These are phyloP conservation scores for Blastomyces parvus DNA, from an alignment of 2,329 filamentous ascomycete genomes.

Conservation along the genomic window DNA sequence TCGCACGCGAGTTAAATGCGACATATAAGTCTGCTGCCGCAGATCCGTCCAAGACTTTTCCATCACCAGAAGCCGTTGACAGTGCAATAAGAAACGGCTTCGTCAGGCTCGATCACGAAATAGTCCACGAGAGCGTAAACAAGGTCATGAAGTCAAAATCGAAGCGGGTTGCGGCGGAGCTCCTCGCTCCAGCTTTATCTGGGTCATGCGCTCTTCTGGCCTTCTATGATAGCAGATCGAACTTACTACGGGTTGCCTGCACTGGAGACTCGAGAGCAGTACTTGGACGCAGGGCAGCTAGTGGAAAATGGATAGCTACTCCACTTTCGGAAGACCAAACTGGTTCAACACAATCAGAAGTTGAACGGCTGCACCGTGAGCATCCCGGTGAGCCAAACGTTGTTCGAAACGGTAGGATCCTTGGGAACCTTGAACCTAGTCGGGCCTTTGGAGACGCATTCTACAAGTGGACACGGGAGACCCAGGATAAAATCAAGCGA, in stretches of 20 bases:
- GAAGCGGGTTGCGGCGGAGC: constrained; percentile 81
- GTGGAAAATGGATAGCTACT: constrained; percentile 87
- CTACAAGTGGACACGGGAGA: constrained; percentile 90
- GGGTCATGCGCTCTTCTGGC: constrained; percentile 95
- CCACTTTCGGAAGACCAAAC: constrained; percentile 90
- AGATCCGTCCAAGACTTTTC: constrained; percentile 50
- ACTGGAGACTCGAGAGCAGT: constrained; percentile 95
- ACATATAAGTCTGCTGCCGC: constrained; percentile 71
- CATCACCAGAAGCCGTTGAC: constrained; percentile 72
- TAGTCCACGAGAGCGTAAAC: constrained; percentile 83
- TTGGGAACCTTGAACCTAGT: constrained; percentile 85
- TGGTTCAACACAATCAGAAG: constrained; percentile 77
- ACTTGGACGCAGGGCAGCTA: constrained; percentile 64
- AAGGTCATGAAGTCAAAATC: constrained; percentile 84
- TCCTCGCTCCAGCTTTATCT: constrained; percentile 84
- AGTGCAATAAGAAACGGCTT: constrained; percentile 89
- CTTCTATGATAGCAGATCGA: constrained; percentile 84
- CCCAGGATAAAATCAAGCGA: constrained; percentile 69
- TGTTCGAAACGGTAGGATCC: constrained; percentile 76
- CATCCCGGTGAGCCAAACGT: constrained; percentile 87
- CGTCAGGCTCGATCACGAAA: constrained; percentile 79
- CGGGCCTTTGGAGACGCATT: constrained; percentile 92
- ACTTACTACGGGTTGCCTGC: constrained; percentile 84
- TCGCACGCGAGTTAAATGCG: constrained; percentile 82
- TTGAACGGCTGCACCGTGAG: constrained; percentile 66